These are phyloP conservation scores for Stellera chamaejasme DNA, from an alignment of 345 rosid species.

Conservation along the genomic window DNA sequence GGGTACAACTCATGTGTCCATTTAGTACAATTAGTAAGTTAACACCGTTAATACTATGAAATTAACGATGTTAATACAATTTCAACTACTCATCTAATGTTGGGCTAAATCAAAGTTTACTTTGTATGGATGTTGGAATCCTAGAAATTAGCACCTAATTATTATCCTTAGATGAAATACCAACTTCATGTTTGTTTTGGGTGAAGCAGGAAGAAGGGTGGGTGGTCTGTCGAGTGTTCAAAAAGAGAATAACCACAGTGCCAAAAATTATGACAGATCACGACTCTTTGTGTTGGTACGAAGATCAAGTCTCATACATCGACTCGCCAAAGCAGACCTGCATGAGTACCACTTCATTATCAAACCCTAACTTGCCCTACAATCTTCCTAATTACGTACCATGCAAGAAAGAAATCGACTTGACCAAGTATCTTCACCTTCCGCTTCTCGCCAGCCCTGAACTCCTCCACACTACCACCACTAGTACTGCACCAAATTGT, in stretches of 20 bases:
- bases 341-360: slow-evolving; percentile 6
- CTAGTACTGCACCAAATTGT: slow-evolving; percentile 18
- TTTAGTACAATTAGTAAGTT: too few relatives aligned
- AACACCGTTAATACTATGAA: too few relatives aligned
- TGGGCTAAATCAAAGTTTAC: too few relatives aligned
- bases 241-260: slow-evolving; percentile 57
- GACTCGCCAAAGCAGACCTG: slow-evolving; percentile 43
- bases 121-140: not conserved
- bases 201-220: slow-evolving; percentile 80
- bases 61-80: too few relatives aligned
- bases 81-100: too few relatives aligned
- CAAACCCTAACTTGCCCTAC: slow-evolving; percentile 25
- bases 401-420: slow-evolving; percentile 56
- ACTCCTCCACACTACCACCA: slow-evolving; percentile 24
- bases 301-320: slow-evolving; percentile 47
- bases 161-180: not conserved
- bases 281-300: slow-evolving; percentile 56
- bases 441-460: slow-evolving; percentile 71
- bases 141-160: not conserved
- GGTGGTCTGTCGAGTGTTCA: slow-evolving; percentile 95
- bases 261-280: slow-evolving; percentile 31
- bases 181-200: not conserved
- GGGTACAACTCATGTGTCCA: too few relatives aligned
- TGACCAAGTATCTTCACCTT: slow-evolving; percentile 52
- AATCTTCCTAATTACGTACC: slow-evolving; percentile 24